phyloP scores from a whole-genome alignment of 2,329 filamentous ascomycete species.

The Cadophora sp. region DNA sequence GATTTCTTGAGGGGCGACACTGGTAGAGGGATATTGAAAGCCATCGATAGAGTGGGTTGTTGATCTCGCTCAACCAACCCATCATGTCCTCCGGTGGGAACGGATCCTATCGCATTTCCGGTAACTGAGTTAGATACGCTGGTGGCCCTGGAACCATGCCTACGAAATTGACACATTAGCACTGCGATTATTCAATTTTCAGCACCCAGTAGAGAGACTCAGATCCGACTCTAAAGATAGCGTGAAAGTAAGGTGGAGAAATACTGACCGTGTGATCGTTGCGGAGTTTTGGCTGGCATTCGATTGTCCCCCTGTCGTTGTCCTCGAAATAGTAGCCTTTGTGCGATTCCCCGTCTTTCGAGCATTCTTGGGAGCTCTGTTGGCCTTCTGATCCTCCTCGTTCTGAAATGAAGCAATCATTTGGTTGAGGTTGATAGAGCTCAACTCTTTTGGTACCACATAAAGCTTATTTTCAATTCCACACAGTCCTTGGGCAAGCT shows the following conservation, averaged over 20 bases:
- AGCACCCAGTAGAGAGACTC: too few relatives aligned
- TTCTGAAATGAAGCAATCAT: constrained; percentile 16
- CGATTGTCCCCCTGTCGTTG: not conserved
- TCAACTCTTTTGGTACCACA: constrained; percentile 26
- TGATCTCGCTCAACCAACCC: not conserved
- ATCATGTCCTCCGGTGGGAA: constrained; percentile 2
- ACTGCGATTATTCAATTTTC: too few relatives aligned
- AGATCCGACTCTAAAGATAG: too few relatives aligned
- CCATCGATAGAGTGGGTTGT: not conserved
- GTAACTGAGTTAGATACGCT: not conserved
- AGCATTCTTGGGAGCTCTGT: not conserved
- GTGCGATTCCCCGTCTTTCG: not conserved
- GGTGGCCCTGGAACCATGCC: not conserved
- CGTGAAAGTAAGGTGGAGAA: too few relatives aligned
- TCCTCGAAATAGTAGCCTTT: not conserved
- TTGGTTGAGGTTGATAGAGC: not conserved
- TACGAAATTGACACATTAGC: not conserved
- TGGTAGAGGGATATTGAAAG: not conserved
- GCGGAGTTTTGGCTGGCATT: not conserved
- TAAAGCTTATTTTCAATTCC: constrained; percentile 16
- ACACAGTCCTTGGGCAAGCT: constrained; percentile 17
- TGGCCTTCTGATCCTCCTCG: not conserved
- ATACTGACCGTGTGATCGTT: not conserved
- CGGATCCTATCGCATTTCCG: not conserved
- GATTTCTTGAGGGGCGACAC: not conserved